A percentile compares a stretch with the other conserved stretches of the same genome.
phyloP scores from a whole-genome alignment of 352 stramenopile species.

The Phytophthora megakarya region DNA sequence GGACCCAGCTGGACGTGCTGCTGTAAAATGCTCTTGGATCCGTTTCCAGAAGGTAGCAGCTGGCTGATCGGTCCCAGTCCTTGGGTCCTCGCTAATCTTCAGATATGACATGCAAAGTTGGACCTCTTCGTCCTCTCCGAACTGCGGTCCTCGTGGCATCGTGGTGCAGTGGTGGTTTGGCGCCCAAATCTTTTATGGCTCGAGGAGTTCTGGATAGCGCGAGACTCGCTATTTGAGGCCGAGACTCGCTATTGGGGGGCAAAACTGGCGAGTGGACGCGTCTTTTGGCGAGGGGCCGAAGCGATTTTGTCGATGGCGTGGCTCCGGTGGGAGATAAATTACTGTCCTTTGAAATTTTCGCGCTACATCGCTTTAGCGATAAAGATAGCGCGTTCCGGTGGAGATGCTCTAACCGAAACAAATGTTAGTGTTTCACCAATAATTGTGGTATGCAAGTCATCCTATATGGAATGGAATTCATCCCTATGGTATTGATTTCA shows the following conservation, averaged over 20 bases:
- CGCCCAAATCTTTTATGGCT: not conserved
- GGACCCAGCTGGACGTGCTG: not conserved
- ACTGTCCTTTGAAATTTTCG: not conserved
- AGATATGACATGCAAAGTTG: slow-evolving; percentile 7
- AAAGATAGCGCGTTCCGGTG: not conserved
- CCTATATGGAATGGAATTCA: no score
- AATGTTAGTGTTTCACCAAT: no score
- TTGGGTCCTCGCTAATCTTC: slow-evolving; percentile 5
- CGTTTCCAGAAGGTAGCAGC: not conserved
- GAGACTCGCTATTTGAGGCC: not conserved
- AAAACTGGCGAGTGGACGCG: not conserved
- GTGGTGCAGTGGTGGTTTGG: not conserved
- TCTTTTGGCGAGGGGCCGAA: not conserved
- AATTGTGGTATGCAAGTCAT: no score
- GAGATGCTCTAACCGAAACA: not conserved
- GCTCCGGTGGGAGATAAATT: not conserved
- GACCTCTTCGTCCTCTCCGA: not conserved
- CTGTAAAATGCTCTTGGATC: not conserved
- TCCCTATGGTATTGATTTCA: no score
- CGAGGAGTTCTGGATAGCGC: not conserved
- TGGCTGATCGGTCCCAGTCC: not conserved
- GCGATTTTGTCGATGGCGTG: not conserved
- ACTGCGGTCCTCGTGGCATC: not conserved
- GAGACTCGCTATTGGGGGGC: not conserved
- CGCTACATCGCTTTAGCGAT: not conserved